A percentile compares a stretch with the other conserved stretches of the same genome.
Evolutionary conservation across 2,329 filamentous ascomycete genomes (phyloP).

Genomic region (Apiospora sp.): DNA sequence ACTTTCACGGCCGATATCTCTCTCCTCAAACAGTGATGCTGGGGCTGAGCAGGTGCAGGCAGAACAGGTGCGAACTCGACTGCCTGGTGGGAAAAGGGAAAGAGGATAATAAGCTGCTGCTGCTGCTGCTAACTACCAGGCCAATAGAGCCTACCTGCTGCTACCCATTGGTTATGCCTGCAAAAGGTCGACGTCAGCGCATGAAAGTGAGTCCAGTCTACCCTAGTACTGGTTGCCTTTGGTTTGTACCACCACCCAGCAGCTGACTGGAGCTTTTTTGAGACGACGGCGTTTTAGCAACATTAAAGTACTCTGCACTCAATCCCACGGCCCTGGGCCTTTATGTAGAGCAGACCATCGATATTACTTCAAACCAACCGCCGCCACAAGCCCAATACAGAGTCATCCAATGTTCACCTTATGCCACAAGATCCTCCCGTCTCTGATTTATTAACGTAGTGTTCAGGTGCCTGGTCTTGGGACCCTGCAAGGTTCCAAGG

Average conservation of each 20-base stretch:
- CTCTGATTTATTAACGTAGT: not conserved
- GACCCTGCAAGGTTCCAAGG: not conserved
- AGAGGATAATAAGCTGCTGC: slow-evolving; percentile 1
- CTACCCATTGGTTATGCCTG: slow-evolving; percentile 6
- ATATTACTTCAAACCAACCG: not conserved
- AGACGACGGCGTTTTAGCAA: slow-evolving; percentile 8
- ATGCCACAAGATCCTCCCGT: not conserved
- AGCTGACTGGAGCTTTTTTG: slow-evolving; percentile 17
- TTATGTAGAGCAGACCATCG: not conserved
- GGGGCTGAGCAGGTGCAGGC: slow-evolving; percentile 15
- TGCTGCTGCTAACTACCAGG: not conserved
- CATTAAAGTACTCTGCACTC: not conserved
- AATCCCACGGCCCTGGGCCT: not conserved
- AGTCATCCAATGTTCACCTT: not conserved
- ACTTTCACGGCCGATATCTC: slow-evolving; percentile 6
- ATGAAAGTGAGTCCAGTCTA: slow-evolving; percentile 40
- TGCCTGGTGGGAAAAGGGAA: slow-evolving; percentile 1
- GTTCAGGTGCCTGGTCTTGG: not conserved
- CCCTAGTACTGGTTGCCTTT: slow-evolving; percentile 1
- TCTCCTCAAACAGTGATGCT: slow-evolving; percentile 14
- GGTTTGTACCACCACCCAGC: not conserved
- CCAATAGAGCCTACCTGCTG: not conserved
- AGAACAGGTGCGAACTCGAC: slow-evolving; percentile 6
- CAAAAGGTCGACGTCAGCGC: slow-evolving; percentile 58
- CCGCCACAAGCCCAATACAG: not conserved